phyloP scores from a whole-genome alignment of 106 monocot species.

The Agapanthus africanus region DNA sequence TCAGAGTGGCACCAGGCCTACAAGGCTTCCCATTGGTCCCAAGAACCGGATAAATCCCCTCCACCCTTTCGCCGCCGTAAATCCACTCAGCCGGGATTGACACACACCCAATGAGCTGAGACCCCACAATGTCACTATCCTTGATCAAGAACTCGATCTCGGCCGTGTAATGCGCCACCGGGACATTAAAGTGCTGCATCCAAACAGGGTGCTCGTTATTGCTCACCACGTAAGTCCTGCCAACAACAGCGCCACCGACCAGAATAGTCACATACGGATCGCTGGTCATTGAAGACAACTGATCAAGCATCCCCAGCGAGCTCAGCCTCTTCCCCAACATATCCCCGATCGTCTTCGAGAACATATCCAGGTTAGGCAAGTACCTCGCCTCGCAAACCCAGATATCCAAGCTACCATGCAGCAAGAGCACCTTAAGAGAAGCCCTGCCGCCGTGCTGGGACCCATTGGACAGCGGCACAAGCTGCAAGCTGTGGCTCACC shows the following conservation, averaged over 20 bases:
- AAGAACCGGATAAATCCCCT: slow-evolving; percentile 59
- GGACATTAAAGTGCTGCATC: slow-evolving; percentile 80
- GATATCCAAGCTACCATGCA: slow-evolving; percentile 82
- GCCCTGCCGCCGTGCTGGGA: slow-evolving; percentile 10
- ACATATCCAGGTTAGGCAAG: slow-evolving; percentile 85
- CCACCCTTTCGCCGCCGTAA: slow-evolving; percentile 49
- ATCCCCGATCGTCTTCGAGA: slow-evolving; percentile 74
- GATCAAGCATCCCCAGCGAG: slow-evolving; percentile 29
- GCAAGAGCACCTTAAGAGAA: slow-evolving; percentile 58
- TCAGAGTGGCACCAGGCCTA: slow-evolving; percentile 50
- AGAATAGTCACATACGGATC: slow-evolving; percentile 78
- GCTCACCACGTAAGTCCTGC: slow-evolving; percentile 72
- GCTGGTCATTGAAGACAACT: slow-evolving; percentile 59
- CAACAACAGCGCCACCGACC: slow-evolving; percentile 42
- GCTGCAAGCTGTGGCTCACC: background rate
- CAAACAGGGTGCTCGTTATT: slow-evolving; percentile 85
- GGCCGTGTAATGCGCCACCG: slow-evolving; percentile 67
- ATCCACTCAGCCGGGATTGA: slow-evolving; percentile 52
- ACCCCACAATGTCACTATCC: slow-evolving; percentile 76
- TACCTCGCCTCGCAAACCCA: slow-evolving; percentile 49
- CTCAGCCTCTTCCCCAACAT: slow-evolving; percentile 37
- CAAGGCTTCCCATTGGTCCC: slow-evolving; percentile 66
- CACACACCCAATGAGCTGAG: slow-evolving; percentile 75
- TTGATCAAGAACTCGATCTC: slow-evolving; percentile 69
- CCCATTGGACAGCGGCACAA: slow-evolving; percentile 1